Evolutionary conservation across 2,329 filamentous ascomycete species (phyloP), one percentile per base, ranked within the genome.

Genomic region (Pseudogymnoascus sp.): DNA sequence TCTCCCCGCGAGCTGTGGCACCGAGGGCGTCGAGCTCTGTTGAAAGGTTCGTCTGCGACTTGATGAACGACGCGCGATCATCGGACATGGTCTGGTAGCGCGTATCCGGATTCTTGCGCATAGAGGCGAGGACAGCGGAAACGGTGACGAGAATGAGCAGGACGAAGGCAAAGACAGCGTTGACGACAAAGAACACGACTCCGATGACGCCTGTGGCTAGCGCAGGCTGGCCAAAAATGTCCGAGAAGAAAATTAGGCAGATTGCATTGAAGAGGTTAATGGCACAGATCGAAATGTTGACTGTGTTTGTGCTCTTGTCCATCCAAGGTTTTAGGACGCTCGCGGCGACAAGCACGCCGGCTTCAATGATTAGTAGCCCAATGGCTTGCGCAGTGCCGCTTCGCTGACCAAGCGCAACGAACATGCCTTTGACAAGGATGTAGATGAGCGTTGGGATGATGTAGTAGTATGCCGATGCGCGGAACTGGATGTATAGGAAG

Each of bases 291-390:
- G 90, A 83, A 69, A 97, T 96, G 76, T 96, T 96, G 80, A 96
- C 95, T 56, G 86, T 86, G 74, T 96, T 97, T 62, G 90, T 96
- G 77, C 92, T 92, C 83, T 96, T 96, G 79, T 96, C 92, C 92
- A 97, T 97, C 88, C 90, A 97, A n/a, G 92, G 92, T 62, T 90
- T 86, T 65, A 96, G 76, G 59, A 95, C 86, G 63, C 85, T 87
- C 60, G 90, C 85, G 19, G 76, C 84, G 67, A 96, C 87, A 60
- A 97, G 79, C 67, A 88, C 86, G 59, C 74, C 82, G 1, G 86
- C 86, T 74, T 97, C 92, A 60, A 96, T 84, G 62, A 96, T 78
- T 39, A 97, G 78, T 61, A 96, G 80, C 10, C 86, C 89, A 61
- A 96, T 79, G 9, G 91, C 90, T 74, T 96, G 91, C 15, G 86